These are phyloP conservation scores for Erythrobasidium yunnanense DNA, from an alignment of 768 basidiomycete species.

Conservation along the genomic window DNA sequence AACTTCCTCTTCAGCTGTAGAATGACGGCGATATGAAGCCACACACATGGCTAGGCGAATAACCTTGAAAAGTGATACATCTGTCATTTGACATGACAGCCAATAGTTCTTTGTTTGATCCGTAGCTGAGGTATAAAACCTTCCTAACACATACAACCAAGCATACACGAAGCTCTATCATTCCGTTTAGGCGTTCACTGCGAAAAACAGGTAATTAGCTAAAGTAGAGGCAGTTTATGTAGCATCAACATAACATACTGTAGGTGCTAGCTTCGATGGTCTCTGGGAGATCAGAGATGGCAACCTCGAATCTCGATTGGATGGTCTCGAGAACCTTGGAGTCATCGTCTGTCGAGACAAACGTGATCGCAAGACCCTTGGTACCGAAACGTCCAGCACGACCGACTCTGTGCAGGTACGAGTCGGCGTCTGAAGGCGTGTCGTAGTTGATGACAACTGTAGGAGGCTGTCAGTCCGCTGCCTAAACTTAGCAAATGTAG, in stretches of 20 bases:
- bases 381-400: slow-evolving; percentile 99
- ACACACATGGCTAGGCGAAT: no score
- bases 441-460: slow-evolving; percentile 91
- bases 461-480: neutral
- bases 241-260: slow-evolving; percentile 48
- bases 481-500: neutral
- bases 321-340: slow-evolving; percentile 88
- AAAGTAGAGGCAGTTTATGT: neutral
- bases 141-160: no score
- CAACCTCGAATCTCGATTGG: slow-evolving; percentile 93
- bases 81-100: no score
- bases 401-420: slow-evolving; percentile 95
- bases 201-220: neutral
- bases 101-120: no score
- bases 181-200: slow-evolving; percentile 30
- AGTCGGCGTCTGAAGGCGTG: slow-evolving; percentile 90
- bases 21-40: no score
- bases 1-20: no score
- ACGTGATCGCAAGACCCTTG: slow-evolving; percentile 96
- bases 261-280: slow-evolving; percentile 89
- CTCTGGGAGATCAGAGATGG: slow-evolving; percentile 85
- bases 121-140: no score
- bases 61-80: no score
- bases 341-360: slow-evolving; percentile 83
- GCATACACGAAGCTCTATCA: no score